Evolutionary conservation across 202 grass and related monocot species (phyloP).

Genomic region (Bolboschoenoplectus hybrid): DNA sequence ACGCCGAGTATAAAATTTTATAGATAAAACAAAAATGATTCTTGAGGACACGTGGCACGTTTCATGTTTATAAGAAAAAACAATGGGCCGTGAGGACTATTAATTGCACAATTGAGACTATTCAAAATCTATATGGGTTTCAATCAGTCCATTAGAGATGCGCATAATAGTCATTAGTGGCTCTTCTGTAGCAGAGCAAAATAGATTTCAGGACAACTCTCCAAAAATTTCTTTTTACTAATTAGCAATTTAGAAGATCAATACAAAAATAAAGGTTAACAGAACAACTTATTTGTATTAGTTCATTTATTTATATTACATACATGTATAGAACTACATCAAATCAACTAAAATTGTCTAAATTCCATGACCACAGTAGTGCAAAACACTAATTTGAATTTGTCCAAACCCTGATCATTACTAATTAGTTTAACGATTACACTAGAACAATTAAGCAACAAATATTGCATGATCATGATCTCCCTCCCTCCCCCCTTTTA

Average conservation of each 20-base stretch:
- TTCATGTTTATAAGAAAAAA: neutral
- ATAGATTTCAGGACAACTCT: neutral
- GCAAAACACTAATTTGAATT: neutral
- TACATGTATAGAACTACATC: neutral
- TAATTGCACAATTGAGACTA: neutral
- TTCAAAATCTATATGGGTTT: neutral
- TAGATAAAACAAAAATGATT: neutral
- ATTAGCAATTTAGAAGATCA: neutral
- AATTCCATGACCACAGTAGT: neutral
- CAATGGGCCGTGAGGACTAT: neutral
- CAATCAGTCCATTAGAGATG: neutral
- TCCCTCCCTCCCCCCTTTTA: no score
- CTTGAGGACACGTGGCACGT: neutral
- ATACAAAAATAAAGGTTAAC: neutral
- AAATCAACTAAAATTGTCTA: neutral
- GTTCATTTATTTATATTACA: conserved; percentile 8
- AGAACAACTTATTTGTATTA: neutral
- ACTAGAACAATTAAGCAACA: neutral
- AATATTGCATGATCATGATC: neutral
- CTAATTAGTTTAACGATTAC: neutral
- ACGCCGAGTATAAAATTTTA: neutral
- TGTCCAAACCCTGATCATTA: neutral
- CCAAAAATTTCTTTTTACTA: neutral
- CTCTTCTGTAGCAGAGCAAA: neutral
- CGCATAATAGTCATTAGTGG: neutral